Base-by-base conservation (phyloP, 345 rosid species). In the Eucalyptus pauciflora region DNA sequence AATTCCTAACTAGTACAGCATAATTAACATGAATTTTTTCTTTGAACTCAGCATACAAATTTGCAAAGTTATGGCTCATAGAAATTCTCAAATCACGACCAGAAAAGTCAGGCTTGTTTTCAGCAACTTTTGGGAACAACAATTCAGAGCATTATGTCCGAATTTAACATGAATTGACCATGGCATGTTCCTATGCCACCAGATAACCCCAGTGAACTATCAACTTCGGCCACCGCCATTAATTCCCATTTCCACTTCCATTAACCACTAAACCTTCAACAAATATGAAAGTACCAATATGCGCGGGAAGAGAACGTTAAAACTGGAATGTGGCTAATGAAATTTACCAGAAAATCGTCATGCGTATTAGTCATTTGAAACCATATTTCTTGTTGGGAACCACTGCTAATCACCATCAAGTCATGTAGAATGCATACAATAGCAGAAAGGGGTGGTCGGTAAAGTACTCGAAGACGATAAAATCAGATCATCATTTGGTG, bases 281-380 rank as follows among this genome's bases (percentile, higher is more conserved):
- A 25, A 25, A 60, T 60, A 60, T 4, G 7, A 37, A 37, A 60
- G 27, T 25, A 60, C 67, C 7, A 3, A 11, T 60, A 60, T 60
- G 15, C 7, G 0, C 1, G 0, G 14, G 14, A 60, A 60, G 15
- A 60, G 29, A 60, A 60, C 15, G 2, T 25, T 0, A 11, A 24
- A 60, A 60, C 67, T 12, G 67, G 67, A 60, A 27, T 25, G 29
- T 0, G 2, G 67, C 31, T 11, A 60, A 25, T 60, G 67, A 60
- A 60, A 60, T 22, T 5, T 25, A 60, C 15, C 0, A 0, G n/a
- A 60, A 25, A 25, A 60, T 60, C 4, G 0, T 60, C 67, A 60
- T 1, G 67, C 0, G 6, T 60, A 27, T 25, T 31, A 25, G 67
- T 25, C 7, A 60, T 60, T 60, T 3, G 31, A 60, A 60, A 60